Percentiles rank a stretch among this genome's conserved stretches.
Evolutionary conservation across 805 yeast species (phyloP).

Genomic region (Suhomyces sp.): DNA sequence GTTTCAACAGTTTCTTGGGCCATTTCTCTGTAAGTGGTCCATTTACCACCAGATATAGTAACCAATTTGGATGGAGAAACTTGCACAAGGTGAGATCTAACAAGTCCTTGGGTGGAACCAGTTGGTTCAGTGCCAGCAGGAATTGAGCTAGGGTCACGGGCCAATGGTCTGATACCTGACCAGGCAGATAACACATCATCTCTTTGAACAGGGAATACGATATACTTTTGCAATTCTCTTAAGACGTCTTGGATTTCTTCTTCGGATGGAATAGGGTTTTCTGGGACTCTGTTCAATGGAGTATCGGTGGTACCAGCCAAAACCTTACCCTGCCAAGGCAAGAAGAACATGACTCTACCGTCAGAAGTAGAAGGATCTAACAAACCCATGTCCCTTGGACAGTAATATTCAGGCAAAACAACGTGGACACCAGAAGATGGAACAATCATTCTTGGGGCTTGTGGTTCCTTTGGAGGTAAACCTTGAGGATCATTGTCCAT

Average conservation of each 20-base stretch:
- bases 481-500: constrained; percentile 78
- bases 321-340: constrained; percentile 98
- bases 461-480: constrained; percentile 50
- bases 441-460: constrained; percentile 76
- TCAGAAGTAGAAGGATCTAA: constrained; percentile 90
- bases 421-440: constrained; percentile 95
- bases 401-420: constrained; percentile 86
- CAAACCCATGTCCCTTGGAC: constrained; percentile 83
- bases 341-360: constrained; percentile 94
- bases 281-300: constrained; percentile 68
- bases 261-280: constrained; percentile 80
- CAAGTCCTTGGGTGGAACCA: constrained; percentile 77
- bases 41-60: constrained; percentile 94
- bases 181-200: constrained; percentile 92
- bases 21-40: constrained; percentile 99
- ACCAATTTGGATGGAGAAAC: constrained; percentile 71
- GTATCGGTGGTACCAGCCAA: constrained; percentile 96
- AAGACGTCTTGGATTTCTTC: constrained; percentile 85
- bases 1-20: constrained; percentile 89
- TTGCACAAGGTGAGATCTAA: constrained; percentile 81
- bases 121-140: constrained; percentile 43
- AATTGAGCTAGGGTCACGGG: constrained; percentile 66
- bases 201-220: constrained; percentile 83
- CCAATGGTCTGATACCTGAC: constrained; percentile 96
- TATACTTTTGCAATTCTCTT: constrained; percentile 83